Base-by-base conservation (phyloP, 179 eudicot genomes). In the Amaranthus tricolor region DNA sequence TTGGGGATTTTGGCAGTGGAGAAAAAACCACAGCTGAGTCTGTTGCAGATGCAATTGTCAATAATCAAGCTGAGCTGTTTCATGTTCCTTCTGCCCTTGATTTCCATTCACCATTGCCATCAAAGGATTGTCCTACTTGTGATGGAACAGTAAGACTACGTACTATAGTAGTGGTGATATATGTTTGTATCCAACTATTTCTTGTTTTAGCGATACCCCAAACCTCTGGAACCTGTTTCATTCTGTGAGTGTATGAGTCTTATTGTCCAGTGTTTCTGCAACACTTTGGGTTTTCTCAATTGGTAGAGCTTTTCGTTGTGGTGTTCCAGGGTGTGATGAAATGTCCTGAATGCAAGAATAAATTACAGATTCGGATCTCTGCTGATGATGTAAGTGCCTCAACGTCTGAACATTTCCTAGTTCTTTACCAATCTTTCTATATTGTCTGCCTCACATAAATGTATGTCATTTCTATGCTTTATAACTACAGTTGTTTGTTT, bases 301-400 rank as follows among this genome's bases (percentile, higher is more conserved):
- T 13, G 0, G 55, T 74, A 3, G 48, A 24, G 61, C 53, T 49
- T 66, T 24, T 53, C 24, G 56, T 55, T 71, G 58, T 75, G 71
- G 67, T 78, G 56, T 85, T 81, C 77, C 88, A 94, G 98, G 98
- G 98, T 77, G 98, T 84, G 61, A 94, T 94, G 98, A 77, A 76
- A 70, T 94, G 98, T 75, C 90, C 94, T 8, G 91, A 88, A 79
- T 94, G 97, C 88, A 92, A 90, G 81, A 86, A 79, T 67, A 92
- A 88, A 76, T 63, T 89, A 73, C 92, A 80, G 73, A 21, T 94
- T 75, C 87, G 90, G 76, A 88, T 94, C 70, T 92, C 98, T 76
- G 96, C 96, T 44, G 98, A 94, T 88, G 92, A 92, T 75, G 98
- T 94, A 76, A 89, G 98, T 83, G 71, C 67, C 73, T 59, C 74